Conservation (phyloP, 768 basidiomycete genomes). For the Hortiboletus campestris region DNA sequence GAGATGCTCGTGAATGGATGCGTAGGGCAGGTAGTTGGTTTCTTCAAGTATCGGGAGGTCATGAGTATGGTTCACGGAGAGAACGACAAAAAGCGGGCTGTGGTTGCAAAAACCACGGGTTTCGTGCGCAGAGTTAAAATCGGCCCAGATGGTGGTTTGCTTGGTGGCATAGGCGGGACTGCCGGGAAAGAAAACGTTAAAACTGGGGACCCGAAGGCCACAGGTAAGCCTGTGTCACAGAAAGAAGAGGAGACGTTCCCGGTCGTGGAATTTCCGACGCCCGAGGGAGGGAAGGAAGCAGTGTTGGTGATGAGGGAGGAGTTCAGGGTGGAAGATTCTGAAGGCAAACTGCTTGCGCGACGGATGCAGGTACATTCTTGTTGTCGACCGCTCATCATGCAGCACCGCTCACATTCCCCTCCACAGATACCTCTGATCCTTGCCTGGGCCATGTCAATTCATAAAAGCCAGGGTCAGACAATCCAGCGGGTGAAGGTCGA, state of each 20-base stretch:
- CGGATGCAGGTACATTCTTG: slow-evolving; percentile 39
- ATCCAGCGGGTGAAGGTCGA: slow-evolving; percentile 64
- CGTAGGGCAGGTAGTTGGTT: slow-evolving; percentile 60
- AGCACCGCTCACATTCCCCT: background rate
- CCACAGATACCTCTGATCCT: slow-evolving; percentile 67
- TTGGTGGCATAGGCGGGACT: slow-evolving; percentile 1
- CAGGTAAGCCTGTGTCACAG: slow-evolving; percentile 29
- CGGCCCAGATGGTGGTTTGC: slow-evolving; percentile 27
- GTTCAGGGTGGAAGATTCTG: slow-evolving; percentile 51
- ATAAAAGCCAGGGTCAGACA: slow-evolving; percentile 78
- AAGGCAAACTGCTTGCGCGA: slow-evolving; percentile 48
- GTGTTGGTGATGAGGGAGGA: slow-evolving; percentile 52
- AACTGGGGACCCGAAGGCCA: slow-evolving; percentile 16
- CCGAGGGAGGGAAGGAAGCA: slow-evolving; percentile 40
- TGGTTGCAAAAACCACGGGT: slow-evolving; percentile 30
- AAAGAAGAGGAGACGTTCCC: slow-evolving; percentile 44
- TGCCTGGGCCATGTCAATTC: slow-evolving; percentile 77
- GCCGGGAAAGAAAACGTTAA: slow-evolving; percentile 36
- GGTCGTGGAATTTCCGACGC: slow-evolving; percentile 46
- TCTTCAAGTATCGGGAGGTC: slow-evolving; percentile 34
- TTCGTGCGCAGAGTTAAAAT: slow-evolving; percentile 36
- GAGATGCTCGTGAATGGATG: slow-evolving; percentile 65
- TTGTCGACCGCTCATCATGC: background rate
- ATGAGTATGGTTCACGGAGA: slow-evolving; percentile 18
- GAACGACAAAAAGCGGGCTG: slow-evolving; percentile 23